Evolutionary conservation across 441 rosid genomes (phyloP).

Genomic region (Gossypium aridum): DNA sequence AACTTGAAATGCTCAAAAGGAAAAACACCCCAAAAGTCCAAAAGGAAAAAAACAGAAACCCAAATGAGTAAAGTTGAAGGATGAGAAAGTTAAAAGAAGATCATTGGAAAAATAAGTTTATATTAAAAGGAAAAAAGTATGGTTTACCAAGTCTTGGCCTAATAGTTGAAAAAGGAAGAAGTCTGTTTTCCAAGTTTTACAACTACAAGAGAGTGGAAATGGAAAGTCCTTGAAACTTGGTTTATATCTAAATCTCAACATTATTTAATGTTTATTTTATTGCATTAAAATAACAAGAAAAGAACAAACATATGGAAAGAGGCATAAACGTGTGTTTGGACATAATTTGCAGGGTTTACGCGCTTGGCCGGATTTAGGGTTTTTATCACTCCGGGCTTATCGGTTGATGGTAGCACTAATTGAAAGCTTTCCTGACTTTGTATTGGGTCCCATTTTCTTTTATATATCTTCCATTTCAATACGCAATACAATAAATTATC

Average conservation of each 20-base stretch:
- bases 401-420: background rate
- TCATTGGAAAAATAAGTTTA: too few species aligned
- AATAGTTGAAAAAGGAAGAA: background rate
- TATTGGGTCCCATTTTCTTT: background rate
- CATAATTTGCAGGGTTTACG: background rate
- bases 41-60: background rate
- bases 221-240: background rate
- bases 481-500: too few species aligned
- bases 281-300: background rate
- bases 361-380: constrained; percentile 1
- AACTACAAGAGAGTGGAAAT: background rate
- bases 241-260: background rate
- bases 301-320: background rate
- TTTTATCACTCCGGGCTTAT: background rate
- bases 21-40: background rate
- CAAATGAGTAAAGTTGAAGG: background rate
- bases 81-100: background rate
- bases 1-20: background rate
- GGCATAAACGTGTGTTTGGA: background rate
- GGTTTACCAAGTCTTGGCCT: constrained; percentile 6
- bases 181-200: background rate
- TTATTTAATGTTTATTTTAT: background rate
- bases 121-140: background rate
- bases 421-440: background rate
- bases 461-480: too few species aligned